Base-by-base conservation (phyloP, 306 rosid genomes). In the Elaeagnus macrophylla region DNA sequence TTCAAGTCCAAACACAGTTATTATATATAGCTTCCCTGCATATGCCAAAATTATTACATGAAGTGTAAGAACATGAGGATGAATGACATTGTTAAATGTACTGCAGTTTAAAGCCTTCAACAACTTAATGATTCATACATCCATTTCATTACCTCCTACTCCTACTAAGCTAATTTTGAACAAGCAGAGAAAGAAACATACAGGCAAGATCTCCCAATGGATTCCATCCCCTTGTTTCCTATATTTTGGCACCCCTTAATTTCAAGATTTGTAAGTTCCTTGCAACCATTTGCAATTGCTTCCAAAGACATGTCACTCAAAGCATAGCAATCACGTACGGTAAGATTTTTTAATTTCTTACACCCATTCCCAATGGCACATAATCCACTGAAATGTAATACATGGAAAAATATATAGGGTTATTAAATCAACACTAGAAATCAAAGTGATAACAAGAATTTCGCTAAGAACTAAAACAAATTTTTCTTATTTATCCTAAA, bases 181-280 rank as follows among this genome's bases (percentile, higher is more conserved):
- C 36, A 53, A 72, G 59, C 46, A 51, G 60, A 41, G 38, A 69
- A 25, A 56, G 61, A 64, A 72, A 82, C 86, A 47, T 87, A 93
- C 95, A 13, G 66, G 96, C 89, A 87, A 69, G 79, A 84, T 73
- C 73, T 87, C 75, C 95, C 99, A 64, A 93, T 77, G 50, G 79
- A 84, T 72, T 87, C 88, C 36, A 82, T 71, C 42, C 96, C 96
- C 72, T 73, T 17, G 67, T 82, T 78, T 77, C 96, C 94, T 48
- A 93, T 82, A 61, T 87, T 82, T 78, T 87, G 99, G 78, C 99
- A 93, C 37, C 99, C 99, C 50, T 93, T 84, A 62, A 93, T 85
- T 77, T 87, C 95, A 47, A 93, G 95, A 73, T 93, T 87, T 47
- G 83, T 82, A 25, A 93, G 96, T 66, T 77, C 89, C 81, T 87